These are phyloP conservation scores for Lachancea kluyveri DNA, from an alignment of 805 yeast genomes.

Conservation along the genomic window DNA sequence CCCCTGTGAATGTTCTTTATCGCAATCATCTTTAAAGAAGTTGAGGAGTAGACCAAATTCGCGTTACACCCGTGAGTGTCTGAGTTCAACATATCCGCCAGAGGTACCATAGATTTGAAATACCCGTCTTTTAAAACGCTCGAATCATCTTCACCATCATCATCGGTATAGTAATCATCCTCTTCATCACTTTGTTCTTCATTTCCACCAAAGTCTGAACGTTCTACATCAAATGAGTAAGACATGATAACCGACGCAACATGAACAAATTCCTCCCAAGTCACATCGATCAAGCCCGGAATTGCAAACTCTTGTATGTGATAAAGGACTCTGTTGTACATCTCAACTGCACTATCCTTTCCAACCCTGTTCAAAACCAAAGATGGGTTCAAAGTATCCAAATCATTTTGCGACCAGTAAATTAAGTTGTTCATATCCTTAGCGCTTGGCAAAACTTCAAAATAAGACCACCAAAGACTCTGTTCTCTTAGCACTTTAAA, in stretches of 20 bases:
- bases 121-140: constrained; percentile 34
- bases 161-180: constrained; percentile 32
- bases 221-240: constrained; percentile 81
- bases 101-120: constrained; percentile 82
- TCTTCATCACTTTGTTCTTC: constrained; percentile 20
- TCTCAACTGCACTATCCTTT: constrained; percentile 51
- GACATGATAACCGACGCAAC: constrained; percentile 82
- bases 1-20: constrained; percentile 52
- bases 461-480: constrained; percentile 66
- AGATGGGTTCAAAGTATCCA: constrained; percentile 58
- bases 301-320: constrained; percentile 24
- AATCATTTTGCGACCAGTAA: constrained; percentile 70
- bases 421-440: constrained; percentile 56
- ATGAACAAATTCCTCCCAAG: constrained; percentile 56
- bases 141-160: constrained; percentile 31
- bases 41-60: constrained; percentile 45
- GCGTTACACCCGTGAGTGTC: constrained; percentile 78
- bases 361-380: constrained; percentile 68
- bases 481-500: constrained; percentile 36
- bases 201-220: not conserved
- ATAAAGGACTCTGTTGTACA: constrained; percentile 39
- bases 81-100: constrained; percentile 88
- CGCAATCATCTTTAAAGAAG: constrained; percentile 63
- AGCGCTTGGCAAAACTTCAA: constrained; percentile 57
- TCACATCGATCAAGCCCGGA: constrained; percentile 32